These are phyloP conservation scores for Rugonectria rugulosa DNA, from an alignment of 2,329 filamentous ascomycete species.

Conservation along the genomic window DNA sequence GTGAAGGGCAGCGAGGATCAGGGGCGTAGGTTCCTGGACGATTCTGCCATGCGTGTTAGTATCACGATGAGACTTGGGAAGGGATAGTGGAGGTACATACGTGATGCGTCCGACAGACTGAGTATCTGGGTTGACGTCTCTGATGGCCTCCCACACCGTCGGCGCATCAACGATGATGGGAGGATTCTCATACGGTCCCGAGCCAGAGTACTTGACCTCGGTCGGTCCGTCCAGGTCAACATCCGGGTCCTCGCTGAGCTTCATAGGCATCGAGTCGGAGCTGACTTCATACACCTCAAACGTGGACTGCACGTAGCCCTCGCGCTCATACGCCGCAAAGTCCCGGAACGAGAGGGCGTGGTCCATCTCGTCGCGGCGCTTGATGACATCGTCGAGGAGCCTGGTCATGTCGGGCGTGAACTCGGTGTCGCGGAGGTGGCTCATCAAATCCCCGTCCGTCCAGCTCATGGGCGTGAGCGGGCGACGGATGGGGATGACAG, in stretches of 20 bases:
- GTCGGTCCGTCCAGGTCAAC: conserved; percentile 31
- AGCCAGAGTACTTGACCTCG: conserved; percentile 37
- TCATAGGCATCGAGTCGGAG: conserved; percentile 50
- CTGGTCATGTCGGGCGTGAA: conserved; percentile 50
- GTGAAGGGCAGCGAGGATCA: conserved; percentile 66
- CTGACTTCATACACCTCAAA: conserved; percentile 66
- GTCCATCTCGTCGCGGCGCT: conserved; percentile 45
- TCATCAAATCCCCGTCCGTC: conserved; percentile 52
- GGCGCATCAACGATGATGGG: conserved; percentile 48
- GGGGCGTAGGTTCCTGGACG: conserved; percentile 66
- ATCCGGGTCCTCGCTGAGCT: conserved; percentile 41
- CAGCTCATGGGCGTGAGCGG: conserved; percentile 41
- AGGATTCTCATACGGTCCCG: conserved; percentile 34
- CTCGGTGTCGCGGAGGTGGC: conserved; percentile 49
- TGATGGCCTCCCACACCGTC: conserved; percentile 52
- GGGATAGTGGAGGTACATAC: conserved; percentile 46
- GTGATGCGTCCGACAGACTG: conserved; percentile 63
- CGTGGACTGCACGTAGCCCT: conserved; percentile 55
- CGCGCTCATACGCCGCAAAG: conserved; percentile 48
- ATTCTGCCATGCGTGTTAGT: conserved; percentile 49
- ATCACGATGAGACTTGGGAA: not conserved
- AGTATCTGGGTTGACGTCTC: conserved; percentile 46
- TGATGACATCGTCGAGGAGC: conserved; percentile 48
- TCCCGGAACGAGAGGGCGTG: conserved; percentile 40
- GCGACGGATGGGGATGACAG: conserved; percentile 22